Conservation (phyloP, 2,329 filamentous ascomycete species). For the Immersiporthe knoxdaviesiana region DNA sequence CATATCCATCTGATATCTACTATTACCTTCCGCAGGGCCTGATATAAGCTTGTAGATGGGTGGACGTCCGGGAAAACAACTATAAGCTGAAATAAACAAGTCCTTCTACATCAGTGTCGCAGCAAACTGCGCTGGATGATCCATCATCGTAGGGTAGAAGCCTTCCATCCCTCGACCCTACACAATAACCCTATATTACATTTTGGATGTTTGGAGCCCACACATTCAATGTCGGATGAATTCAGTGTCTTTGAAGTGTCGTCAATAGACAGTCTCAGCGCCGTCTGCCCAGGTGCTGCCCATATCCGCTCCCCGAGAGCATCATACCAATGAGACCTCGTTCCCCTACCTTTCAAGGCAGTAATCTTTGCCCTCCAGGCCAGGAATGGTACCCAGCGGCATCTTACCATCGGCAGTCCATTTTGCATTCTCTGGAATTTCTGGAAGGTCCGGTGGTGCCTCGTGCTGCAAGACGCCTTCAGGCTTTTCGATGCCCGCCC, state of each 20-base stretch:
- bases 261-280: background rate
- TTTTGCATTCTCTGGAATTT: background rate
- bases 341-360: background rate
- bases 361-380: constrained; percentile 10
- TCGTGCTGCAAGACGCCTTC: constrained; percentile 4
- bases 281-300: background rate
- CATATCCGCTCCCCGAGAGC: background rate
- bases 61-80: too few species aligned
- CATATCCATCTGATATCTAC: too few species aligned
- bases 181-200: too few species aligned
- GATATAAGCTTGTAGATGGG: too few species aligned
- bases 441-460: constrained; percentile 1
- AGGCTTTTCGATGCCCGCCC: background rate
- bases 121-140: too few species aligned
- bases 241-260: background rate
- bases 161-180: too few species aligned
- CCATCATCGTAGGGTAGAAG: too few species aligned
- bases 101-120: too few species aligned
- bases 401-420: constrained; percentile 1
- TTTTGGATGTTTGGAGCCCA: background rate
- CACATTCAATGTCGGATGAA: background rate
- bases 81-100: too few species aligned
- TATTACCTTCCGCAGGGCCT: too few species aligned
- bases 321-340: too few species aligned
- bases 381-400: constrained; percentile 3